phyloP scores from a whole-genome alignment of 78 protist species.

The Monocercomonoides exilis region DNA sequence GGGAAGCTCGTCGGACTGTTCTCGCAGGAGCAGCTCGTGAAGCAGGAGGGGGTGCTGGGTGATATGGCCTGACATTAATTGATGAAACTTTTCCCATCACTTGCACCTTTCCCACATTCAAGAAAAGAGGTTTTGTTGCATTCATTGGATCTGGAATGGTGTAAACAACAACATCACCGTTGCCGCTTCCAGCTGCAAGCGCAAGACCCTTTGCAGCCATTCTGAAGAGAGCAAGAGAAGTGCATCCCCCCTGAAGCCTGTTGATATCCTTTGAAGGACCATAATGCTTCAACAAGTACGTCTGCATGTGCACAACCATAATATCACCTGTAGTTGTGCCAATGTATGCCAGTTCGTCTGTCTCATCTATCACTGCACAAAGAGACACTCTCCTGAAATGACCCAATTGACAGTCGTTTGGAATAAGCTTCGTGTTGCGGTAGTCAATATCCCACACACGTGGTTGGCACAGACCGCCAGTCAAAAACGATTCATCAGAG shows the following conservation, averaged over 20 bases:
- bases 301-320: not conserved
- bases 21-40: not conserved
- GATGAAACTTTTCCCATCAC: not conserved
- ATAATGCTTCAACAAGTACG: not conserved
- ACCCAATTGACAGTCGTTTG: not conserved
- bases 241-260: not conserved
- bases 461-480: not conserved
- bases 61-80: not conserved
- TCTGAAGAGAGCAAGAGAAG: not conserved
- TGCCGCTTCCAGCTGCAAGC: not conserved
- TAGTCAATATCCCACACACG: slow-evolving; percentile 8
- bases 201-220: not conserved
- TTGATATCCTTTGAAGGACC: not conserved
- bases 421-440: not conserved
- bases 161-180: not conserved
- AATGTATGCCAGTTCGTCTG: not conserved
- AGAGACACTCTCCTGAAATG: not conserved
- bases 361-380: not conserved
- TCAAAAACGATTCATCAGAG: not conserved
- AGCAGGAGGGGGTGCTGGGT: not conserved
- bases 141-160: not conserved
- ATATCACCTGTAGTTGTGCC: slow-evolving; percentile 3
- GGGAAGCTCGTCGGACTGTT: not conserved
- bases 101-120: not conserved
- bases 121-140: not conserved